These are phyloP conservation scores for Diaporthe australafricana DNA, from an alignment of 2,329 filamentous ascomycete species.

Conservation along the genomic window DNA sequence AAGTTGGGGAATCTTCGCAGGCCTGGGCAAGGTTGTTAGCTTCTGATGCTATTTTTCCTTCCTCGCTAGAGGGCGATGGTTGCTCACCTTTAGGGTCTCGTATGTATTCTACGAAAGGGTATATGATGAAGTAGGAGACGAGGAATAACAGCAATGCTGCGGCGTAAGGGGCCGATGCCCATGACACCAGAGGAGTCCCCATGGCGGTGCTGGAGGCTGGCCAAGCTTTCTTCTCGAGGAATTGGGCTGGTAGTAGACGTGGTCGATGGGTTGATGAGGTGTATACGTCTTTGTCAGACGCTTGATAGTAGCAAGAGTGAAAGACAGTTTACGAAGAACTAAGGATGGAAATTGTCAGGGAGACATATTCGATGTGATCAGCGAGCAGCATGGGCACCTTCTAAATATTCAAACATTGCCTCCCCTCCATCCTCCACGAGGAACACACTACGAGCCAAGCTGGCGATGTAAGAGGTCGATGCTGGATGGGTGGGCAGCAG, in stretches of 20 bases:
- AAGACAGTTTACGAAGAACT: not conserved
- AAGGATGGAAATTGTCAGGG: not conserved
- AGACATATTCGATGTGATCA: not conserved
- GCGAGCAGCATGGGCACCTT: not conserved
- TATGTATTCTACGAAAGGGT: slow-evolving; percentile 56
- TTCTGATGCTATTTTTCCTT: not conserved
- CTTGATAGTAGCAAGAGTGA: too few species aligned
- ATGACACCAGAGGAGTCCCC: slow-evolving; percentile 2
- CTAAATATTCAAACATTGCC: slow-evolving; percentile 6
- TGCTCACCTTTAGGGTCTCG: slow-evolving; percentile 54
- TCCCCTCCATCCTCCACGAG: slow-evolving; percentile 13
- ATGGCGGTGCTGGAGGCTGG: not conserved
- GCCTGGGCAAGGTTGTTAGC: slow-evolving; percentile 39
- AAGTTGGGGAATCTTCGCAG: slow-evolving; percentile 60
- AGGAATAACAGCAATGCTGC: slow-evolving; percentile 26
- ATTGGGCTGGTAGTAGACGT: not conserved
- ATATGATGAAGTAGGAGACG: slow-evolving; percentile 51
- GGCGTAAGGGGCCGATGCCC: slow-evolving; percentile 32
- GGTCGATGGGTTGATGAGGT: not conserved
- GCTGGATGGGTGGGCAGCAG: not conserved
- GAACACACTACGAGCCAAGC: not conserved
- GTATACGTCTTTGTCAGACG: not conserved
- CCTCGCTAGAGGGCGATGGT: not conserved
- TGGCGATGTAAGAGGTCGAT: not conserved
- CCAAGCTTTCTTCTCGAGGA: not conserved